Conservation (phyloP, 257 asterid genomes). For the Catharanthus roseus region DNA sequence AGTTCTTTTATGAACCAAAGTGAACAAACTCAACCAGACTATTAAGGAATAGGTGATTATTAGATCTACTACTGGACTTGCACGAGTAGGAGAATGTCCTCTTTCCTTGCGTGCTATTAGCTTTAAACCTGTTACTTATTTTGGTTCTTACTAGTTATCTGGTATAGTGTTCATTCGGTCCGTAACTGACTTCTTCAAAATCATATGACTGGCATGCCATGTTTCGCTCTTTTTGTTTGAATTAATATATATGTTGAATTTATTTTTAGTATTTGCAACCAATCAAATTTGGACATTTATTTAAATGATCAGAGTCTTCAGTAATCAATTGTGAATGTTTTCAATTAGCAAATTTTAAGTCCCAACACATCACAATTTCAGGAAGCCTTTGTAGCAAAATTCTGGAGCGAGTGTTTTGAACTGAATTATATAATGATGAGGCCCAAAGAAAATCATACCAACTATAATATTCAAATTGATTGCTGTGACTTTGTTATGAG, state of each 20-base stretch:
- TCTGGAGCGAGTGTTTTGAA: neutral
- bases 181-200: neutral
- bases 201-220: too few species aligned
- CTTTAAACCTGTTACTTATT: too few species aligned
- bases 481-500: neutral
- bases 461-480: neutral
- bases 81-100: too few species aligned
- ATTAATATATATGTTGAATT: neutral
- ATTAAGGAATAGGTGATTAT: neutral
- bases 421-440: neutral
- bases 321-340: neutral
- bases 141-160: too few species aligned
- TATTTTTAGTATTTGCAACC: neutral
- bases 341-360: neutral
- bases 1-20: neutral
- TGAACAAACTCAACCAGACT: neutral
- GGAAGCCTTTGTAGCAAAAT: neutral
- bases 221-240: neutral
- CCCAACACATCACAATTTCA: neutral
- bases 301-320: neutral
- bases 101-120: too few species aligned
- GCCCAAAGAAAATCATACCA: neutral
- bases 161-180: neutral
- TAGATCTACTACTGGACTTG: too few species aligned
- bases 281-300: too few species aligned